These are phyloP conservation scores for Porodaedalea pini DNA, from an alignment of 1,284 basidiomycete species.

Conservation along the genomic window DNA sequence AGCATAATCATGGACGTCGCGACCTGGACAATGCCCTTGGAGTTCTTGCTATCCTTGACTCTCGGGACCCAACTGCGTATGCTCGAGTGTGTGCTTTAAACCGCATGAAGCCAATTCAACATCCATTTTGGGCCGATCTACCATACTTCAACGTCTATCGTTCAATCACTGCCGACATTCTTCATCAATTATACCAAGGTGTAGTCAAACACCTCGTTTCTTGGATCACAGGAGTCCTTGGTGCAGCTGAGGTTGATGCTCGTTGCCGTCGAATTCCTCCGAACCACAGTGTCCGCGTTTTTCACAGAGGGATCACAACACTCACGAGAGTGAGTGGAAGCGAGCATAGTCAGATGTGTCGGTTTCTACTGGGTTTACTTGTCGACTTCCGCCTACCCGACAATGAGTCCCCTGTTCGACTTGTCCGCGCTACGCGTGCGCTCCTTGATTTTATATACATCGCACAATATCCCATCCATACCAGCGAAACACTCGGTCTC, in stretches of 20 bases:
- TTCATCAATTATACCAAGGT: constrained; percentile 33
- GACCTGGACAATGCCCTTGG: neutral
- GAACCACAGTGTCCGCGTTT: constrained; percentile 24
- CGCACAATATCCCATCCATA: constrained; percentile 27
- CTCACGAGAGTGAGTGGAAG: constrained; percentile 25
- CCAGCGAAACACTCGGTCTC: constrained; percentile 21
- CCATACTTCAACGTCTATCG: constrained; percentile 25
- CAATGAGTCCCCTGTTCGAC: constrained; percentile 10
- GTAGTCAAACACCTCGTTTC: constrained; percentile 29
- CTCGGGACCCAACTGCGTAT: neutral
- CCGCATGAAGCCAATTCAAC: neutral
- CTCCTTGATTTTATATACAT: constrained; percentile 31
- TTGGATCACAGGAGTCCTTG: constrained; percentile 26
- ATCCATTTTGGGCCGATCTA: constrained; percentile 24
- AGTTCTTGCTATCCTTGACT: neutral
- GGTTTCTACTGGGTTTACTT: constrained; percentile 25
- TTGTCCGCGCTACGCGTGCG: constrained; percentile 19
- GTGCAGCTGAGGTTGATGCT: constrained; percentile 25
- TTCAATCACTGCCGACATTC: constrained; percentile 30
- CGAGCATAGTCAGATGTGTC: constrained; percentile 27
- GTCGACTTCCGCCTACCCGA: neutral
- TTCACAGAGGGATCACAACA: constrained; percentile 27
- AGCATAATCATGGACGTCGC: constrained; percentile 5
- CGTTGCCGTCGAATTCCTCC: constrained; percentile 24
- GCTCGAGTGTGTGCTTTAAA: neutral